Evolutionary conservation across 306 rosid species (phyloP), one percentile per base, ranked within the genome.

Genomic region (Vigna nakashimae): DNA sequence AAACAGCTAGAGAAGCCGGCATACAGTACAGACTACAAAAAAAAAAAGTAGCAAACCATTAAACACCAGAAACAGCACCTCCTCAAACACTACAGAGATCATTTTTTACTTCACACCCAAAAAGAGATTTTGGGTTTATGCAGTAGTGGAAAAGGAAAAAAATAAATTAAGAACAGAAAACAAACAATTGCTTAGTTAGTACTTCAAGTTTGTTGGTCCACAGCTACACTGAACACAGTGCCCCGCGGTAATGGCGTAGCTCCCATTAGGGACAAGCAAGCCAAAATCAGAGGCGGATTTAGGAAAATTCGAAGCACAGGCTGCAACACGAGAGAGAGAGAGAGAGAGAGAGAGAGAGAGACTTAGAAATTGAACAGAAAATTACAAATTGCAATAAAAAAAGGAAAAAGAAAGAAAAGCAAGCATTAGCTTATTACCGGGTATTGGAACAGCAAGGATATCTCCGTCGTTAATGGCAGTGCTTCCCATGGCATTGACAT

Each of bases 151-250:
- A 40, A 11, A 40, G 1, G 36, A 8, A 78, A 65, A 65, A 36
- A 68, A 51, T 9, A 48, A 28, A 63, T 53, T 66, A 62, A 49
- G 71, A 71, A 65, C 57, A 42, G 50, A 68, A 76, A 17, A 49
- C 34, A 51, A 40, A 18, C 70, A 52, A 80, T 60, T 77, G 79
- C 80, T 40, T n/a, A 43, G 78, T 89, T 2, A 49, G 65, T 89
- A 96, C 99, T 90, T 91, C 58, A 87, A 89, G 79, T 87, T 86
- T 75, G 88, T 89, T 0, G 99, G 97, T 71, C 98, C 99, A 60
- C 99, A 96, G 77, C 98, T 96, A 88, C 99, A 96, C 77, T 92
- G 98, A 71, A 96, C 89, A 58, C 99, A 96, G 65, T 96, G 99
- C 14, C 99, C 89, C 4, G 96, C 99, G 22, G 99, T 85, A 59